phyloP scores from a whole-genome alignment of 352 stramenopile species.

The Globisporangium mamillatum region DNA sequence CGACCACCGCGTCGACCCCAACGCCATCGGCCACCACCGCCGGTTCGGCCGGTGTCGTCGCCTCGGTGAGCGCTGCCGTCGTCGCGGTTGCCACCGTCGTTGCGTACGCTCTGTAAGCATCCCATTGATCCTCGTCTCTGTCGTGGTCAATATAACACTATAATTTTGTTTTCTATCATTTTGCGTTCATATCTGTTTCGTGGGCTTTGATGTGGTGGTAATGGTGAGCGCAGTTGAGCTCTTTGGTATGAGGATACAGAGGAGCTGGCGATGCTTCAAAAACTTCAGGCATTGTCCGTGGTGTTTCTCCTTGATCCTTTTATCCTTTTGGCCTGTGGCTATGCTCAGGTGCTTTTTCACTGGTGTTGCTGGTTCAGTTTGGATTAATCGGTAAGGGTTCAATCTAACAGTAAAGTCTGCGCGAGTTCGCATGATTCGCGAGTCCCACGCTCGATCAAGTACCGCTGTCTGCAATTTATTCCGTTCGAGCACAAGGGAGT shows the following conservation, averaged over 20 bases:
- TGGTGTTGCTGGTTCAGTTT: not conserved
- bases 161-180: conserved; percentile 1
- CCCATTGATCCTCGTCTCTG: not conserved
- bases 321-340: not conserved
- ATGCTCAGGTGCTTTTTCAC: not conserved
- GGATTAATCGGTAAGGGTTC: not conserved
- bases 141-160: conserved; percentile 4
- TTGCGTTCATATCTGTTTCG: not conserved
- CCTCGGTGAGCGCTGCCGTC: conserved; percentile 4
- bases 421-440: not conserved
- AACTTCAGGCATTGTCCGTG: no score
- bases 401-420: not conserved
- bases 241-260: not conserved
- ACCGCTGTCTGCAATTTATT: not conserved
- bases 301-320: no score
- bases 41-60: conserved; percentile 3
- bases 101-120: conserved; percentile 10
- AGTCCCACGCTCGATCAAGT: not conserved
- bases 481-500: not conserved
- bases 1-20: not conserved
- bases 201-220: not conserved
- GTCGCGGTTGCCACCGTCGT: conserved; percentile 5
- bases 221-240: not conserved
- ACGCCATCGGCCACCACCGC: not conserved
- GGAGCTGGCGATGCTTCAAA: not conserved